phyloP scores from a whole-genome alignment of 768 basidiomycete species.

The Heimioporus sp. region DNA sequence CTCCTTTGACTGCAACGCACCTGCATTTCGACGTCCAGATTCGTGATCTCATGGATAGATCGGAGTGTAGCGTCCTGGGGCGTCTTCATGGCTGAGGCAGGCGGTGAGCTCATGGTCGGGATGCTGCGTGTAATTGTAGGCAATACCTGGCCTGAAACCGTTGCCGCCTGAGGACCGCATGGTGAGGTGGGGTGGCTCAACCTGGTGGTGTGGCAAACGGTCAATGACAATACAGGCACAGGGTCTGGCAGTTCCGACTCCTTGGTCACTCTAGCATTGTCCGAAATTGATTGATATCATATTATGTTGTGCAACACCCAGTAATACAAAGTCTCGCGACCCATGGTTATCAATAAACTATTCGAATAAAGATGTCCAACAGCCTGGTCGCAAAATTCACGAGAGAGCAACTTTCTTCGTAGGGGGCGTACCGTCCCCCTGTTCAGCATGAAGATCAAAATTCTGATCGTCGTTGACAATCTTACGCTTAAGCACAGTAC shows the following conservation, averaged over 20 bases:
- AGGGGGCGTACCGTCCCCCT: conserved; percentile 56
- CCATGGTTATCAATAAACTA: conserved; percentile 31
- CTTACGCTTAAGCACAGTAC: conserved; percentile 74
- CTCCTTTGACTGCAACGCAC: conserved; percentile 33
- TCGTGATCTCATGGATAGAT: conserved; percentile 53
- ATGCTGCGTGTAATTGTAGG: too few species aligned
- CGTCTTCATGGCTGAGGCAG: conserved; percentile 7
- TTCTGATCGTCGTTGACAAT: conserved; percentile 48
- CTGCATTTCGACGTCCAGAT: conserved; percentile 74
- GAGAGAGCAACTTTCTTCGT: conserved; percentile 62
- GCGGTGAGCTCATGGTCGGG: neutral
- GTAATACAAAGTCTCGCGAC: conserved; percentile 24
- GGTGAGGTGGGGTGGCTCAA: neutral
- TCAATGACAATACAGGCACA: neutral
- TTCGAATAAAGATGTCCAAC: conserved; percentile 29
- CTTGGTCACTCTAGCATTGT: too few species aligned
- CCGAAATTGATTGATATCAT: conserved; percentile 4
- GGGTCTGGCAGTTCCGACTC: too few species aligned
- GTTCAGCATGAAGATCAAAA: conserved; percentile 30
- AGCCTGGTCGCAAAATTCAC: conserved; percentile 16
- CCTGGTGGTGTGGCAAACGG: neutral
- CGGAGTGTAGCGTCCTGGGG: conserved; percentile 41
- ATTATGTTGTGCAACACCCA: conserved; percentile 17
- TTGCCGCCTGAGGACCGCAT: conserved; percentile 4
- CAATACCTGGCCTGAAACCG: neutral